phyloP scores from a whole-genome alignment of 1,284 basidiomycete genomes.

The Kwoniella shivajii region DNA sequence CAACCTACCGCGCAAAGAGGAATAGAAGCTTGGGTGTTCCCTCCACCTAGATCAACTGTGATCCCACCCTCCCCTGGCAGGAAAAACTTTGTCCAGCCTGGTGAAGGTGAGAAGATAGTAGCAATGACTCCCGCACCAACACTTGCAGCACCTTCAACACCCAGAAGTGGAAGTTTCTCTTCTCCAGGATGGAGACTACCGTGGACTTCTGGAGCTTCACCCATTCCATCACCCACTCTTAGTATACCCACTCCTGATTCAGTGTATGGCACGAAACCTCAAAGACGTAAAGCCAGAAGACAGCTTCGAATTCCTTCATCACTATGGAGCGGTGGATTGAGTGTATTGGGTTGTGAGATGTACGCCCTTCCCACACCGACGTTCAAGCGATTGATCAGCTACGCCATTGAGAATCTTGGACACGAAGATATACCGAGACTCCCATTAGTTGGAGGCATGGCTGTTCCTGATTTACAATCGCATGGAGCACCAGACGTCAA shows the following conservation, averaged over 20 bases:
- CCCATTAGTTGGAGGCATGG: constrained; percentile 49
- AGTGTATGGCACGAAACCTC: constrained; percentile 1
- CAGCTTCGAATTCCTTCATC: constrained; percentile 44
- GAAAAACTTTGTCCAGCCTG: constrained; percentile 48
- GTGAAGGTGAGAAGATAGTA: constrained; percentile 48
- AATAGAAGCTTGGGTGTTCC: constrained; percentile 56
- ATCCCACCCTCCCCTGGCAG: constrained; percentile 45
- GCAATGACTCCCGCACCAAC: constrained; percentile 48
- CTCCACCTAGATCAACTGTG: constrained; percentile 49
- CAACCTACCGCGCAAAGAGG: constrained; percentile 44
- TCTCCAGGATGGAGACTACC: constrained; percentile 45
- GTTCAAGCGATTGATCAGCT: constrained; percentile 50
- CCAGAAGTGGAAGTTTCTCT: constrained; percentile 19
- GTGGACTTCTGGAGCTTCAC: constrained; percentile 35
- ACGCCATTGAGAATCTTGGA: constrained; percentile 41
- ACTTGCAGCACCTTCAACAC: constrained; percentile 21
- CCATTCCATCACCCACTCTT: constrained; percentile 32
- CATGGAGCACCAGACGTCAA: constrained; percentile 49
- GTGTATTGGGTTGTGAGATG: constrained; percentile 47
- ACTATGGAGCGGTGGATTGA: constrained; percentile 46
- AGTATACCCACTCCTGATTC: constrained; percentile 35
- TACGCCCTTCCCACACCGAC: constrained; percentile 43
- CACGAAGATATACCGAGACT: constrained; percentile 43
- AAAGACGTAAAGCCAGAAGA: constrained; percentile 23
- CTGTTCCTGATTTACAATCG: constrained; percentile 49